A percentile compares a stretch with the other conserved stretches of the same genome.
Evolutionary conservation across 2,329 filamentous ascomycete genomes (phyloP).

Genomic region (Apiospora arundinis): DNA sequence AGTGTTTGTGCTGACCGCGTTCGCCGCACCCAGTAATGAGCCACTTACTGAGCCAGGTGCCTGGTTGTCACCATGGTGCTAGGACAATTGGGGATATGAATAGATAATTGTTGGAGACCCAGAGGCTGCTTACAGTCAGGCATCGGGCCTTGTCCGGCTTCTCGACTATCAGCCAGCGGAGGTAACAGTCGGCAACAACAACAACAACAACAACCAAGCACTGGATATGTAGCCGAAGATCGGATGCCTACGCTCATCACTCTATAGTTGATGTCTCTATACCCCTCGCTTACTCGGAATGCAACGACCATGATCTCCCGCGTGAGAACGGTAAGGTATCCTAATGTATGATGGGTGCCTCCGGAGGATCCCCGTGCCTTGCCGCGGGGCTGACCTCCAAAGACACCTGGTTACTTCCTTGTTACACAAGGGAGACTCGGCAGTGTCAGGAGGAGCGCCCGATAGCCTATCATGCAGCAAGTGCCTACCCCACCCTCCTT

Average conservation of each 20-base stretch:
- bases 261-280: not conserved
- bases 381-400: not conserved
- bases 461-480: not conserved
- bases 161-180: not conserved
- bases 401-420: not conserved
- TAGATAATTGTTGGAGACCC: not conserved
- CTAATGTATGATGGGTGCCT: not conserved
- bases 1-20: not conserved
- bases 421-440: conserved; percentile 8
- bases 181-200: not conserved
- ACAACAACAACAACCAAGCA: too few species aligned
- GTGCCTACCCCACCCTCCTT: not conserved
- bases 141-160: not conserved
- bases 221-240: not conserved
- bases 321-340: not conserved
- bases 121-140: not conserved
- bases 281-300: not conserved
- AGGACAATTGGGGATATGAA: not conserved
- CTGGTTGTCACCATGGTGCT: not conserved
- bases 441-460: conserved; percentile 6
- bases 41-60: not conserved
- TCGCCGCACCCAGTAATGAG: not conserved
- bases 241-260: not conserved
- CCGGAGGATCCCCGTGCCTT: not conserved
- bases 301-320: not conserved